Percentiles rank a stretch among this genome's conserved stretches.
phyloP scores from a whole-genome alignment of 2,329 filamentous ascomycete genomes.

The Paraconiothyrium brasiliense region DNA sequence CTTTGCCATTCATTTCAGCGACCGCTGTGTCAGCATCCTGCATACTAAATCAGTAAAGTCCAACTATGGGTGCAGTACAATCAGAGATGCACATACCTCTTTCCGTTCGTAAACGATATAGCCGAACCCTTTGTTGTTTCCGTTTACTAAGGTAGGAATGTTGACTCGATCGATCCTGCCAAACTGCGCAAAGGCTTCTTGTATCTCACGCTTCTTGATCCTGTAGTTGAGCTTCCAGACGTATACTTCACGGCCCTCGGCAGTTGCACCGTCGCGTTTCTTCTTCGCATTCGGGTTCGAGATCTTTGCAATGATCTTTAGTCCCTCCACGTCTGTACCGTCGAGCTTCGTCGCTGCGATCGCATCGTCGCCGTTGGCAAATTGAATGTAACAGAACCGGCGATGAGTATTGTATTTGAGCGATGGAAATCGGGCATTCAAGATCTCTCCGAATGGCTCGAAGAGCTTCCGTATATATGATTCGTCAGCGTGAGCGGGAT shows the following conservation, averaged over 20 bases:
- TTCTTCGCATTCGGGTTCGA: constrained; percentile 85
- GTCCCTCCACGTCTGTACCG: constrained; percentile 72
- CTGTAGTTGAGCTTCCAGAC: constrained; percentile 87
- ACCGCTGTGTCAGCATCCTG: constrained; percentile 69
- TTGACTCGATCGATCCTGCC: constrained; percentile 78
- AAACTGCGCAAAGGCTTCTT: constrained; percentile 75
- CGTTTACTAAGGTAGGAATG: constrained; percentile 70
- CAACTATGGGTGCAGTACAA: not conserved
- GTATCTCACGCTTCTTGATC: constrained; percentile 76
- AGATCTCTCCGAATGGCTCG: constrained; percentile 75
- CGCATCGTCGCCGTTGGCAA: constrained; percentile 63
- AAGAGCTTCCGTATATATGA: constrained; percentile 74
- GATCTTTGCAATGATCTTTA: constrained; percentile 78
- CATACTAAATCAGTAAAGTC: not conserved
- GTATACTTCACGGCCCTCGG: constrained; percentile 89
- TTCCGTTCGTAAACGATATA: constrained; percentile 80
- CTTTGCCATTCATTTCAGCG: constrained; percentile 72
- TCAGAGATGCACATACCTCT: constrained; percentile 50
- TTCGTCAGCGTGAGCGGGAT: constrained; percentile 79
- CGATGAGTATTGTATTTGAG: constrained; percentile 88
- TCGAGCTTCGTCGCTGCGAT: constrained; percentile 73
- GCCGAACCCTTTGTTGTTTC: constrained; percentile 77
- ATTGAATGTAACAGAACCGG: constrained; percentile 97
- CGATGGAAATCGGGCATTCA: constrained; percentile 88
- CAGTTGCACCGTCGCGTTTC: constrained; percentile 77